Base-by-base conservation (phyloP, 805 yeast species). In the Cyberlindnera euphorbiae region DNA sequence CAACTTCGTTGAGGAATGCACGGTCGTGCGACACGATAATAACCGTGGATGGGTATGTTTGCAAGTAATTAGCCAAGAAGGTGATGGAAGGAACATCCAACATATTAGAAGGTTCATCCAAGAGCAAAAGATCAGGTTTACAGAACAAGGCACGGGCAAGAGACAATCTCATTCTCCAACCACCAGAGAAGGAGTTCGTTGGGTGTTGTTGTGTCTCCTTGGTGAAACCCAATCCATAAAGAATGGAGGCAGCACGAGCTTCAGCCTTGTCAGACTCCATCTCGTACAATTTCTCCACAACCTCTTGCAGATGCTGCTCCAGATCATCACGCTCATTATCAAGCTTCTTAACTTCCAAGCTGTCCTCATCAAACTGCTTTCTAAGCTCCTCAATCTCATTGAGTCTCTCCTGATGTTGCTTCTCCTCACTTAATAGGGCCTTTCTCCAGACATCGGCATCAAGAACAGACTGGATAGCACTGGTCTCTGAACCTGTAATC, bases 101-200 rank as follows among this genome's bases (percentile, higher is more conserved):
- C 96, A 89, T 93, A 81, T 93, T 93, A 44, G 97, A 89, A 55
- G 99, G 99, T 73, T 93, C 99, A 76, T 93, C 98, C 47, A 93
- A 73, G 57, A 93, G 68, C 48, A 93, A 69, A 47, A 93, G 69
- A 61, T 93, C 98, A 1, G 98, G 98, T 58, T 87, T 82, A 73
- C 97, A 90, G 73, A 93, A 93, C 58, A 93, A 73, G 0, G 98
- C 98, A 65, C 98, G 79, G 4, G 98, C 98, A 42, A 93, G 73
- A n/a, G 97, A 85, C 47, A 93, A 73, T 70, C 98, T 84, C 98
- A 93, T 93, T 75, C 98, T 82, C 98, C 98, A 93, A 79, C 99
- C 99, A 76, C 99, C 99, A 35, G 97, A 88, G 60, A 93, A 93
- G 18, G 88, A 74, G 47, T 87, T 90, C 6, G 97, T 88, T 22